Percentiles rank a stretch among this genome's conserved stretches.
These are phyloP conservation scores for Amyloporia xantha DNA, from an alignment of 768 basidiomycete species.

Conservation along the genomic window DNA sequence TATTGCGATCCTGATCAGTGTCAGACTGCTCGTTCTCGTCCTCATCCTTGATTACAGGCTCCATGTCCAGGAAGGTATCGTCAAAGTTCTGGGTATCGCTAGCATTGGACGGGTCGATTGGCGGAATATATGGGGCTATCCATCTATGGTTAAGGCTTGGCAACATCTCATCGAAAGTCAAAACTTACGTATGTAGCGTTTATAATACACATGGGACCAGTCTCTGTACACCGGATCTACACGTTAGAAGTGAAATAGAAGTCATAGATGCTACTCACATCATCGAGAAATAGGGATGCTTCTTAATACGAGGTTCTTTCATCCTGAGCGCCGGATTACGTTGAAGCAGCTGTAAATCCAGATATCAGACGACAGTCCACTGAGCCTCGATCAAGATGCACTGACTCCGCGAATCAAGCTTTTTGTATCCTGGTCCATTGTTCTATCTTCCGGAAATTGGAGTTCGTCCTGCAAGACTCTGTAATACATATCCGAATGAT, in stretches of 20 bases:
- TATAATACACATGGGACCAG: constrained; percentile 92
- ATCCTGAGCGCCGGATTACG: constrained; percentile 87
- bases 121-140: constrained; percentile 86
- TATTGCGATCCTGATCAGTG: constrained; percentile 65
- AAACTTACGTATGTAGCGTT: constrained; percentile 85
- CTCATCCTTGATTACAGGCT: constrained; percentile 82
- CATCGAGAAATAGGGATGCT: constrained; percentile 92
- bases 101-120: constrained; percentile 85
- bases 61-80: constrained; percentile 94
- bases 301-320: constrained; percentile 89
- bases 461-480: constrained; percentile 87
- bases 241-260: not conserved
- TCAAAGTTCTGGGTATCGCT: constrained; percentile 98
- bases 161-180: constrained; percentile 1
- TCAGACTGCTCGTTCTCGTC: constrained; percentile 48
- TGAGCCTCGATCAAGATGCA: constrained; percentile 12
- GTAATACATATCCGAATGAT: constrained; percentile 93
- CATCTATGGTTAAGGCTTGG: constrained; percentile 3
- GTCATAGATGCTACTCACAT: constrained; percentile 48
- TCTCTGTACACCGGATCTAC: constrained; percentile 44
- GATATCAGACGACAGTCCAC: not conserved
- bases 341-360: constrained; percentile 66
- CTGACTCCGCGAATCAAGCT: constrained; percentile 90
- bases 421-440: constrained; percentile 94
- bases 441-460: constrained; percentile 81